A percentile compares a stretch with the other conserved stretches of the same genome.
Evolutionary conservation across 1,284 basidiomycete species (phyloP).

Genomic region (Cutaneotrichosporon sp.): DNA sequence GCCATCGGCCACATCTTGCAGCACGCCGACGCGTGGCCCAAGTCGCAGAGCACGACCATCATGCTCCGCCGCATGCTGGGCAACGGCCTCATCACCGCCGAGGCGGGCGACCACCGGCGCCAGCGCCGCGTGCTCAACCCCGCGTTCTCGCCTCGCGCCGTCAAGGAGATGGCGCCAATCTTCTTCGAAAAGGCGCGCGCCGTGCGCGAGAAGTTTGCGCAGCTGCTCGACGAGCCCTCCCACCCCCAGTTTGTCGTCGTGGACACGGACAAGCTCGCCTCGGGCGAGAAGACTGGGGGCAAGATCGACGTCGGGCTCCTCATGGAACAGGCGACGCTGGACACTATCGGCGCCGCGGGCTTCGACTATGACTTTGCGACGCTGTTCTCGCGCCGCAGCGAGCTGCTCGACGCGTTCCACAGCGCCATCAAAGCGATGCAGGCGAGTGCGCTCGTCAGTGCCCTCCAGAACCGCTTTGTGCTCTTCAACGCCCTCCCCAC

Average conservation of each 20-base stretch:
- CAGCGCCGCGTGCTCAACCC: conserved; percentile 57
- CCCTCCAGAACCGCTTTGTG: conserved; percentile 56
- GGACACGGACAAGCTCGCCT: conserved; percentile 4
- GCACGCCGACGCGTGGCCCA: conserved; percentile 66
- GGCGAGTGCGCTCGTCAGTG: conserved; percentile 50
- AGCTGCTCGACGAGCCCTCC: conserved; percentile 61
- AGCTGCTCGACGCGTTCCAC: conserved; percentile 53
- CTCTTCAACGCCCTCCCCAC: conserved; percentile 52
- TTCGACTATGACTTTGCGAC: conserved; percentile 62
- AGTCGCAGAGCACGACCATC: conserved; percentile 63
- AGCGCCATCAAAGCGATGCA: conserved; percentile 4
- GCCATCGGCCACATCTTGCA: conserved; percentile 65
- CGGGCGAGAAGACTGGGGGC: conserved; percentile 2
- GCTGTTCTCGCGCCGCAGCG: conserved; percentile 32
- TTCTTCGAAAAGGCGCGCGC: conserved; percentile 63
- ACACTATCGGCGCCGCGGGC: conserved; percentile 67
- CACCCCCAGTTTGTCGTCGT: conserved; percentile 9
- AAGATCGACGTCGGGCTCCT: conserved; percentile 17
- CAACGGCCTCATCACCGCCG: conserved; percentile 39
- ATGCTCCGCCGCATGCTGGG: conserved; percentile 33
- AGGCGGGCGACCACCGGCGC: conserved; percentile 59
- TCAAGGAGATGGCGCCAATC: conserved; percentile 55
- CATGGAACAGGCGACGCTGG: conserved; percentile 60
- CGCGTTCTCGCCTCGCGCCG: conserved; percentile 47
- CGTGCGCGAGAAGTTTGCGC: conserved; percentile 55